These are phyloP conservation scores for Psilocybe mexicana DNA, from an alignment of 1,284 basidiomycete genomes.

Conservation along the genomic window DNA sequence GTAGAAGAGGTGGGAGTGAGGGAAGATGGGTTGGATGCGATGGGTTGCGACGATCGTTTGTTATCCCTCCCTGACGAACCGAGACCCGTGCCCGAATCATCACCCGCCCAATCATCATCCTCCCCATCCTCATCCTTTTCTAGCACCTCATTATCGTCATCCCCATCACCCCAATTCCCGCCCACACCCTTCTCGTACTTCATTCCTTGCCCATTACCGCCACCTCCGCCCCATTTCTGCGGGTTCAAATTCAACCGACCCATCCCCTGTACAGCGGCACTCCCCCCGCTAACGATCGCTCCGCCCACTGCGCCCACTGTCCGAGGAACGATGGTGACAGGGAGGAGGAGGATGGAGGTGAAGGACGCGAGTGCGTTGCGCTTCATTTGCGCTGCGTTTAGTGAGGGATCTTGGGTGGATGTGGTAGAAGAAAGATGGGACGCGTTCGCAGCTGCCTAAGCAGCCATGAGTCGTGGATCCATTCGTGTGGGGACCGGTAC, in stretches of 20 bases:
- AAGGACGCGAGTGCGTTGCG: conserved; percentile 92
- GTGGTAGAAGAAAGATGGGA: conserved; percentile 8
- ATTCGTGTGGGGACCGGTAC: conserved; percentile 5
- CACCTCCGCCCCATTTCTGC: conserved; percentile 30
- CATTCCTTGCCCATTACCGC: not conserved
- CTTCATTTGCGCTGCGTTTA: conserved; percentile 91
- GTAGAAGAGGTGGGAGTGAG: conserved; percentile 18
- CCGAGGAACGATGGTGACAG: conserved; percentile 94
- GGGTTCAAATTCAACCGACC: conserved; percentile 88
- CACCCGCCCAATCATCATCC: not conserved
- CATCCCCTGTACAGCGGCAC: conserved; percentile 81
- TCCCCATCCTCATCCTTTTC: not conserved
- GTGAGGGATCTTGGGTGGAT: conserved; percentile 22
- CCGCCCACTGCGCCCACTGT: conserved; percentile 80
- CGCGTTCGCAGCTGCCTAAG: not conserved
- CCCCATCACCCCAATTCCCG: conserved; percentile 63
- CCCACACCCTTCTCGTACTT: conserved; percentile 42
- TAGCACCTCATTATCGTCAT: conserved; percentile 41
- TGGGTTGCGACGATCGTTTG: too few species aligned
- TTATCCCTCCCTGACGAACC: too few species aligned
- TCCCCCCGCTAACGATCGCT: conserved; percentile 71
- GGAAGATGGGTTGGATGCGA: not conserved
- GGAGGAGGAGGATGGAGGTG: conserved; percentile 85
- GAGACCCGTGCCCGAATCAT: not conserved
- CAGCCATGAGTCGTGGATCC: too few species aligned